Evolutionary conservation across 805 yeast species (phyloP).

Genomic region (Hanseniaspora vineae): DNA sequence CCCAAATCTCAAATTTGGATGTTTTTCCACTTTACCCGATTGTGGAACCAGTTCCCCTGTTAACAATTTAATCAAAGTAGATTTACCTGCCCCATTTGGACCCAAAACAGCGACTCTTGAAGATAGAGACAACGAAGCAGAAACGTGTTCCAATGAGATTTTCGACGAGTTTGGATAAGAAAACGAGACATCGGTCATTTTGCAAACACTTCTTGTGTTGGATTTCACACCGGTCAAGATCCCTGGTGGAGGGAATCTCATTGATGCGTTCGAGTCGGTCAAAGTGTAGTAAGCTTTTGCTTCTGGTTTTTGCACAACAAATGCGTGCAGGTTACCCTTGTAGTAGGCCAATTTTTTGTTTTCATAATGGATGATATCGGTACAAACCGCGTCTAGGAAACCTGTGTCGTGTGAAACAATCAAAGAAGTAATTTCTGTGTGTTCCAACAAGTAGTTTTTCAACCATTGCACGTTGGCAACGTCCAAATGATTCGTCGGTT

Average conservation of each 20-base stretch:
- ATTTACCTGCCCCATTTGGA: constrained; percentile 98
- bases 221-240: constrained; percentile 95
- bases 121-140: constrained; percentile 87
- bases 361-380: constrained; percentile 94
- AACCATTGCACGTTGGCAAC: constrained; percentile 90
- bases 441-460: constrained; percentile 69
- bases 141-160: constrained; percentile 67
- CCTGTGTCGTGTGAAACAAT: constrained; percentile 98
- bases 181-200: constrained; percentile 75
- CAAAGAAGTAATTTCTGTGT: constrained; percentile 81
- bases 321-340: constrained; percentile 89
- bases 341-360: constrained; percentile 88
- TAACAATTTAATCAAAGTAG: constrained; percentile 82
- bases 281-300: constrained; percentile 92
- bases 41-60: constrained; percentile 87
- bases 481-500: constrained; percentile 98
- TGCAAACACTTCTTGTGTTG: constrained; percentile 84
- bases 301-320: constrained; percentile 87
- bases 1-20: constrained; percentile 95
- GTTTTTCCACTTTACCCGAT: constrained; percentile 87
- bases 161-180: constrained; percentile 80
- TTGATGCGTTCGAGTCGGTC: constrained; percentile 83
- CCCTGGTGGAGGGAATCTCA: constrained; percentile 99
- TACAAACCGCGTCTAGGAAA: constrained; percentile 88
- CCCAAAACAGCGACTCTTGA: constrained; percentile 95